phyloP scores from a whole-genome alignment of 2,329 filamentous ascomycete species.

The Sporothrix humicola region DNA sequence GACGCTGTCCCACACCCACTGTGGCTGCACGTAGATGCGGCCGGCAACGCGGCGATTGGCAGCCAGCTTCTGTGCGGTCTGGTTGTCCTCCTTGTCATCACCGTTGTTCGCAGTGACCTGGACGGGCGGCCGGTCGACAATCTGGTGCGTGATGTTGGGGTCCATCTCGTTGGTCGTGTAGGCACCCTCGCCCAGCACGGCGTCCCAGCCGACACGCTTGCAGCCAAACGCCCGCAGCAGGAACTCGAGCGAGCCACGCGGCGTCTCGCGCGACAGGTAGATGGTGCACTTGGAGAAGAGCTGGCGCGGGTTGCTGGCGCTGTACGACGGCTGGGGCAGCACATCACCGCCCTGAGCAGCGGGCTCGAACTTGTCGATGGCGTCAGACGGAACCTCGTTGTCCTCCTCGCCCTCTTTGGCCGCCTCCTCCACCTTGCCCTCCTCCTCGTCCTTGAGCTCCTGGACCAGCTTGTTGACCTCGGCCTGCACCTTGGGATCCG shows the following conservation, averaged over 20 bases:
- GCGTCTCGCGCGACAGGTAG: slow-evolving; percentile 92
- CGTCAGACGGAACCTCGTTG: slow-evolving; percentile 58
- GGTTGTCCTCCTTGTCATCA: slow-evolving; percentile 69
- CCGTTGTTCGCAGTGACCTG: slow-evolving; percentile 58
- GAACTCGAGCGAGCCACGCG: slow-evolving; percentile 88
- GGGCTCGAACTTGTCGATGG: slow-evolving; percentile 91
- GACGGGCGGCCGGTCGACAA: slow-evolving; percentile 86
- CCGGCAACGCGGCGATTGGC: slow-evolving; percentile 82
- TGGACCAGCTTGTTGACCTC: slow-evolving; percentile 72
- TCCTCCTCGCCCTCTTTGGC: slow-evolving; percentile 54
- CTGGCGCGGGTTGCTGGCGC: slow-evolving; percentile 69
- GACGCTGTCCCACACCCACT: slow-evolving; percentile 98
- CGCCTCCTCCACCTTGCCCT: slow-evolving; percentile 38
- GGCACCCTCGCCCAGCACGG: slow-evolving; percentile 85
- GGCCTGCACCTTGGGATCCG: slow-evolving; percentile 67
- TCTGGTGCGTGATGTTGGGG: slow-evolving; percentile 90
- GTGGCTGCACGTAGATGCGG: slow-evolving; percentile 89
- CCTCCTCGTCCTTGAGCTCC: slow-evolving; percentile 62
- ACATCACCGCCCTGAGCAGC: slow-evolving; percentile 83
- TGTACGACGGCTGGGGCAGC: slow-evolving; percentile 75
- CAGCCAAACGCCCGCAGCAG: slow-evolving; percentile 92
- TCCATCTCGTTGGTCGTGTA: slow-evolving; percentile 91
- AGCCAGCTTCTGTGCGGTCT: slow-evolving; percentile 63
- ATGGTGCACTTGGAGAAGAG: slow-evolving; percentile 89
- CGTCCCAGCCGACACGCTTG: slow-evolving; percentile 94